Percentiles rank a stretch among this genome's conserved stretches.
phyloP scores from a whole-genome alignment of 2,329 filamentous ascomycete species.

The Mycosphaerella sp. region DNA sequence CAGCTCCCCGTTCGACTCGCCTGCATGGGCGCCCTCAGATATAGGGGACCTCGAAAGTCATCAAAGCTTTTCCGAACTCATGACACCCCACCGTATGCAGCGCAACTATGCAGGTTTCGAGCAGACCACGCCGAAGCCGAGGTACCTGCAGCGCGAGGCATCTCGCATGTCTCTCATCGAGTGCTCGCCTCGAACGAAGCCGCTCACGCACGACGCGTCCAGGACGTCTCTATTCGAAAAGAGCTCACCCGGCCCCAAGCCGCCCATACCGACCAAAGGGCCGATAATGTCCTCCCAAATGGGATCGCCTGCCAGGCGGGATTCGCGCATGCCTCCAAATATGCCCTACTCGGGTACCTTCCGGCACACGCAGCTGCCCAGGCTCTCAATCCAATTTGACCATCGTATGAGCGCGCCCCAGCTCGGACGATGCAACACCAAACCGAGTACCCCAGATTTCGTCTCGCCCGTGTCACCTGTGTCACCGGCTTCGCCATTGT shows the following conservation, averaged over 20 bases:
- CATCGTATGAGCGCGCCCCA: neutral
- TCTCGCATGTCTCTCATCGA: conserved; percentile 19
- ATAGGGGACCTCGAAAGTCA: conserved; percentile 27
- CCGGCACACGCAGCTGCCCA: conserved; percentile 17
- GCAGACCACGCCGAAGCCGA: conserved; percentile 1
- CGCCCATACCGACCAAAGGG: conserved; percentile 7
- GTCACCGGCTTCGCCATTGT: conserved; percentile 7
- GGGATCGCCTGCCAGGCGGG: conserved; percentile 28
- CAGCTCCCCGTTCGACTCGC: conserved; percentile 9
- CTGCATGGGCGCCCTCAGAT: conserved; percentile 16
- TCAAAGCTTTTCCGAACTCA: conserved; percentile 27
- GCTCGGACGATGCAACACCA: neutral
- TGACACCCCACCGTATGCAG: conserved; percentile 24
- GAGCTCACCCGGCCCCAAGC: neutral
- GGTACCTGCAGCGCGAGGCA: conserved; percentile 8
- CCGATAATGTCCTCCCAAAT: conserved; percentile 26
- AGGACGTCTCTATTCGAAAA: conserved; percentile 17
- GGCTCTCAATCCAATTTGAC: neutral
- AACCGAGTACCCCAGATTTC: neutral
- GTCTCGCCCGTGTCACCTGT: conserved; percentile 15
- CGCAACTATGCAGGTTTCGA: conserved; percentile 1
- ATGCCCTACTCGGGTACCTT: conserved; percentile 18
- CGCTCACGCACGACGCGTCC: conserved; percentile 15
- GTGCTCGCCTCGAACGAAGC: neutral
- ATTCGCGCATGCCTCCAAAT: conserved; percentile 22